Conservation (phyloP, 257 asterid genomes). For the Avicennia marina region DNA sequence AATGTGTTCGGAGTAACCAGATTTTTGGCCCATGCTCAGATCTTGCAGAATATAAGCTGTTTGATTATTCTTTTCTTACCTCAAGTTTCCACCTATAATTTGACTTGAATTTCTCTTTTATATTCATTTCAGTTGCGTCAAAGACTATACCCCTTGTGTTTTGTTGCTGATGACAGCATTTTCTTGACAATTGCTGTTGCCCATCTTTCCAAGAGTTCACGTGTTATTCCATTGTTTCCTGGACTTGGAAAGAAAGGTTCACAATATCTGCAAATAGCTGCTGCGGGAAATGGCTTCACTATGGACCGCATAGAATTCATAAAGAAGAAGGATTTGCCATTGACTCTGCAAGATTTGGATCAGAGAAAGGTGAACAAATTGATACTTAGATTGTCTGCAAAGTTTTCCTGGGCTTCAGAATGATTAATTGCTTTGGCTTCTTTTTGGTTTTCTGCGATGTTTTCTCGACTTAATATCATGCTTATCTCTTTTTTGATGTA, state of each 20-base stretch:
- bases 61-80: constrained; percentile 8
- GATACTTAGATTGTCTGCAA: background rate
- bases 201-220: constrained; percentile 52
- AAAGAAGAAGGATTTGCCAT: constrained; percentile 38
- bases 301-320: constrained; percentile 53
- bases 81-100: constrained; percentile 11
- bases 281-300: constrained; percentile 58
- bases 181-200: constrained; percentile 61
- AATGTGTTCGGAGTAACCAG: background rate
- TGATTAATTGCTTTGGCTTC: constrained; percentile 11
- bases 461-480: constrained; percentile 14
- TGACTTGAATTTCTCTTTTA: background rate
- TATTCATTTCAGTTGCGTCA: constrained; percentile 50
- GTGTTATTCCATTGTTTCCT: constrained; percentile 73
- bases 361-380: constrained; percentile 49
- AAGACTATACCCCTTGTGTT: constrained; percentile 50
- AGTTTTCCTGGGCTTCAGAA: background rate
- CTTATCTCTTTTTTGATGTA: too few species aligned
- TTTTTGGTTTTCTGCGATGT: constrained; percentile 13
- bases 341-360: constrained; percentile 39
- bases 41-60: constrained; percentile 3
- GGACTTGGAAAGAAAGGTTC: constrained; percentile 66
- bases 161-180: constrained; percentile 86
- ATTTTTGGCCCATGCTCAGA: background rate
- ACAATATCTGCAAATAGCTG: constrained; percentile 54